These are phyloP conservation scores for Clitoria ternatea DNA, from an alignment of 306 rosid species.

Conservation along the genomic window DNA sequence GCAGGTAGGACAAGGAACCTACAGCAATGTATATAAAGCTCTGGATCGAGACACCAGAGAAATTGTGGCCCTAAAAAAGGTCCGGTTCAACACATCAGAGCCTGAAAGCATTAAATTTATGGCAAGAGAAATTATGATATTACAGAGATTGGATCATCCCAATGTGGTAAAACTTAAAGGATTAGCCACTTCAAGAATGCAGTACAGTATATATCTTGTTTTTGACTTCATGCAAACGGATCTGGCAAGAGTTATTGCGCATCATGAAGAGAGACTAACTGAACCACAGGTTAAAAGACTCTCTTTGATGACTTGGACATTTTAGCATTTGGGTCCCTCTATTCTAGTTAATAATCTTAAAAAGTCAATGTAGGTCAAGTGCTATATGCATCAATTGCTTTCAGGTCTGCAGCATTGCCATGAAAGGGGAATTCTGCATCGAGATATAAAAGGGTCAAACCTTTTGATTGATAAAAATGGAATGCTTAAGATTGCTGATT, in stretches of 20 bases:
- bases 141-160: slow-evolving; percentile 83
- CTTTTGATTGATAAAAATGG: slow-evolving; percentile 77
- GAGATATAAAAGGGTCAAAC: slow-evolving; percentile 89
- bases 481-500: slow-evolving; percentile 84
- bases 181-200: slow-evolving; percentile 92
- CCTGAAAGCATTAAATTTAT: slow-evolving; percentile 87
- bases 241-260: slow-evolving; percentile 58
- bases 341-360: slow-evolving; percentile 27
- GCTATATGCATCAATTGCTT: slow-evolving; percentile 87
- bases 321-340: slow-evolving; percentile 13
- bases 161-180: slow-evolving; percentile 80
- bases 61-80: slow-evolving; percentile 87
- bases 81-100: slow-evolving; percentile 71
- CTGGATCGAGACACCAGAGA: slow-evolving; percentile 68
- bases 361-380: slow-evolving; percentile 65
- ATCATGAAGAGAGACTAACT: slow-evolving; percentile 47
- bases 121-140: slow-evolving; percentile 83
- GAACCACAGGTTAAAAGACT: slow-evolving; percentile 74
- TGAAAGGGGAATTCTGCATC: slow-evolving; percentile 77
- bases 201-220: slow-evolving; percentile 81
- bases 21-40: slow-evolving; percentile 95
- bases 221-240: slow-evolving; percentile 93
- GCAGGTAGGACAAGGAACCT: slow-evolving; percentile 97
- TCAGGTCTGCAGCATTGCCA: slow-evolving; percentile 94
- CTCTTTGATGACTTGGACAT: background rate